Percentiles rank a stretch among this genome's conserved stretches.
Evolutionary conservation across 1,139 yeast genomes (phyloP).

Genomic region (Wickerhamiella pararugosa): DNA sequence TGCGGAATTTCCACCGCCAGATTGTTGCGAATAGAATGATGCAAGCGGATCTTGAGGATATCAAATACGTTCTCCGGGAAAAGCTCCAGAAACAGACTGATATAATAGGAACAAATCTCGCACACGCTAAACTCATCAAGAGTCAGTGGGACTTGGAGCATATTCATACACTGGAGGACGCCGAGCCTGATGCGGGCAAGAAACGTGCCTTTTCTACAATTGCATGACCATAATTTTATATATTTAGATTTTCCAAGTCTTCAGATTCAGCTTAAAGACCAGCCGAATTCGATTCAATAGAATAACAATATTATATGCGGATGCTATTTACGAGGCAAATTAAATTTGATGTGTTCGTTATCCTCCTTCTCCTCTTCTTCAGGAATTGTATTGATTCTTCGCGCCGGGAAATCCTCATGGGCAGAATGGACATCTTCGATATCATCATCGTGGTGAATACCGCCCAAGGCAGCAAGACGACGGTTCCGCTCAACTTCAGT

Average conservation of each 20-base stretch:
- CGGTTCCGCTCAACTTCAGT: conserved; percentile 60
- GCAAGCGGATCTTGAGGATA: conserved; percentile 25
- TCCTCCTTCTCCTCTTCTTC: conserved; percentile 4
- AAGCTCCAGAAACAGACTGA: conserved; percentile 39
- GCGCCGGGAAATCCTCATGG: background rate
- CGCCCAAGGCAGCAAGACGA: conserved; percentile 71
- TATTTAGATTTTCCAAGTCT: too few species aligned
- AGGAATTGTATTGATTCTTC: conserved; percentile 6
- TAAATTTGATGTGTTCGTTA: conserved; percentile 4
- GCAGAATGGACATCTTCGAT: conserved; percentile 12
- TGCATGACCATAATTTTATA: background rate
- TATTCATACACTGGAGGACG: conserved; percentile 53
- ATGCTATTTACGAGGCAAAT: background rate
- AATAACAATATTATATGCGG: too few species aligned
- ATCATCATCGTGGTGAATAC: conserved; percentile 22
- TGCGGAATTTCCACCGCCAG: conserved; percentile 65
- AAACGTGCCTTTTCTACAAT: conserved; percentile 16
- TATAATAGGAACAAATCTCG: conserved; percentile 73
- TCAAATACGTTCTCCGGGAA: conserved; percentile 22
- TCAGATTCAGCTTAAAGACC: too few species aligned
- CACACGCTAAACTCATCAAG: conserved; percentile 60
- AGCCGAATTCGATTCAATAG: too few species aligned
- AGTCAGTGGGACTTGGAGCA: conserved; percentile 72
- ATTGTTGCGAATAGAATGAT: conserved; percentile 27
- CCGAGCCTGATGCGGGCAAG: conserved; percentile 41